Evolutionary conservation across 2,329 filamentous ascomycete genomes (phyloP).

Genomic region (Ophiocordyceps camponoti-leonardi): DNA sequence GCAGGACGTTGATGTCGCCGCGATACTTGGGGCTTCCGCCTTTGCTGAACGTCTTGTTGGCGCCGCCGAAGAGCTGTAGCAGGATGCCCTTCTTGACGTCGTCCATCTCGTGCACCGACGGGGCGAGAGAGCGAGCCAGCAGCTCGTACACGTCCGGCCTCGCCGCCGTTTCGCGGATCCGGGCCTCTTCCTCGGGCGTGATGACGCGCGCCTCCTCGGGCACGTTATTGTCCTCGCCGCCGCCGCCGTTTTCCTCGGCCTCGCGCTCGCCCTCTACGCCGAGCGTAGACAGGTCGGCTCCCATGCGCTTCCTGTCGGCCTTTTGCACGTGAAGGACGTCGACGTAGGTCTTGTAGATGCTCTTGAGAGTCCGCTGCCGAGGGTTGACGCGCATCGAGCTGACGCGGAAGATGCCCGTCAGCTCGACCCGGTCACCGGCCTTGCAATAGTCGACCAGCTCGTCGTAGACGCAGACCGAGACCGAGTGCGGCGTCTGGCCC

Average conservation of each 20-base stretch:
- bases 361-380: constrained; percentile 79
- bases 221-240: constrained; percentile 10
- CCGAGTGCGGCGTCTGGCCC: constrained; percentile 92
- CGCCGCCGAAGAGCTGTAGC: constrained; percentile 84
- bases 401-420: constrained; percentile 93
- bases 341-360: constrained; percentile 94
- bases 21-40: constrained; percentile 87
- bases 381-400: constrained; percentile 90
- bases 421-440: constrained; percentile 85
- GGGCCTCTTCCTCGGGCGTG: constrained; percentile 77
- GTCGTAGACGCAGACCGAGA: constrained; percentile 91
- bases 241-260: constrained; percentile 46
- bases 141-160: constrained; percentile 88
- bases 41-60: constrained; percentile 62
- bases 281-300: constrained; percentile 76
- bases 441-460: constrained; percentile 97
- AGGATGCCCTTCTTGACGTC: constrained; percentile 95
- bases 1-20: constrained; percentile 97
- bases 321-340: constrained; percentile 94
- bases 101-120: constrained; percentile 93
- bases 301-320: constrained; percentile 86
- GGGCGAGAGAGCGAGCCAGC: constrained; percentile 82
- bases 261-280: constrained; percentile 62
- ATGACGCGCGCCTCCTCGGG: constrained; percentile 76
- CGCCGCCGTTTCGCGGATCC: constrained; percentile 84